phyloP scores from a whole-genome alignment of 768 basidiomycete species.

The Lentinus tigrinus region DNA sequence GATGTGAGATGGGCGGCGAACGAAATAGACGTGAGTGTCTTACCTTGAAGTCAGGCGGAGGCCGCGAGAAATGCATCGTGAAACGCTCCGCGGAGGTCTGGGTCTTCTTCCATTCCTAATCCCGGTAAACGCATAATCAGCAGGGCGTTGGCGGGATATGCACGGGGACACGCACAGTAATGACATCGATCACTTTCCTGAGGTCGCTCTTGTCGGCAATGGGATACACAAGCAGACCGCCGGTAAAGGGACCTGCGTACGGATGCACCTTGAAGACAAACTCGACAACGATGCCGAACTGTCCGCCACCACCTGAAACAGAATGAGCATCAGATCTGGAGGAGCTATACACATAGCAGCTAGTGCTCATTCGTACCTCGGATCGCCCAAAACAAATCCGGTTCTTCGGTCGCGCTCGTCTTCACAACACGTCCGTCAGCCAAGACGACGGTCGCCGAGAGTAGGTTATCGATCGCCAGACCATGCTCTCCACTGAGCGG shows the following conservation, averaged over 20 bases:
- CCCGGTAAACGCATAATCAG: not conserved
- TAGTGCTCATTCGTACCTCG: constrained; percentile 13
- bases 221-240: constrained; percentile 15
- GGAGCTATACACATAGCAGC: too few relatives aligned
- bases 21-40: too few relatives aligned
- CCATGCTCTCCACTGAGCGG: constrained; percentile 26
- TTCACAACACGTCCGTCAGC: constrained; percentile 24
- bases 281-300: constrained; percentile 30
- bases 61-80: constrained; percentile 17
- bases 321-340: too few relatives aligned
- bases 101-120: constrained; percentile 9
- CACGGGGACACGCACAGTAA: not conserved
- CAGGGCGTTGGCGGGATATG: not conserved
- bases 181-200: constrained; percentile 9
- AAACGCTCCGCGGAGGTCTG: constrained; percentile 14
- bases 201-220: constrained; percentile 11
- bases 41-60: constrained; percentile 19
- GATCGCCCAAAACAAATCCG: constrained; percentile 33
- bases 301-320: constrained; percentile 23
- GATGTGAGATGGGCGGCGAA: too few relatives aligned
- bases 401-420: constrained; percentile 21
- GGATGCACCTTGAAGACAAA: constrained; percentile 27
- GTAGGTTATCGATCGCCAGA: constrained; percentile 25
- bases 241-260: constrained; percentile 11
- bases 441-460: constrained; percentile 15